A percentile compares a stretch with the other conserved stretches of the same genome.
phyloP scores from a whole-genome alignment of 257 asterid genomes.

The Coffea eugenioides region DNA sequence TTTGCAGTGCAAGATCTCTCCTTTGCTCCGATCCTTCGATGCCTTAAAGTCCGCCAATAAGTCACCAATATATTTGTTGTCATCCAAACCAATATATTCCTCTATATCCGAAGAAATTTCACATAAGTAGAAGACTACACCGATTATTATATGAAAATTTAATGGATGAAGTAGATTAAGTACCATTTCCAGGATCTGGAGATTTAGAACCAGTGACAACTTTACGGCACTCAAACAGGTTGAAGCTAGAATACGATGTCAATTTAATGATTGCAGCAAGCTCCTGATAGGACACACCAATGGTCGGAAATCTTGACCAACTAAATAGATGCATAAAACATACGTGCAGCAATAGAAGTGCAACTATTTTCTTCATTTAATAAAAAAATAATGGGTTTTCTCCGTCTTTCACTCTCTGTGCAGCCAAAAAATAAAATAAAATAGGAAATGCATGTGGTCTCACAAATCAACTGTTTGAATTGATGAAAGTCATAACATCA shows the following conservation, averaged over 20 bases:
- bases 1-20: constrained; percentile 90
- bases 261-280: constrained; percentile 92
- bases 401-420: neutral
- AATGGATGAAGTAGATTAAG: constrained; percentile 4
- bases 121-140: constrained; percentile 9
- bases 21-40: constrained; percentile 92
- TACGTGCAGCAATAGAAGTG: neutral
- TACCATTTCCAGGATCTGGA: constrained; percentile 91
- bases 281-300: constrained; percentile 54
- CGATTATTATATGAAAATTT: constrained; percentile 5
- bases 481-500: neutral
- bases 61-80: constrained; percentile 91
- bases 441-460: neutral
- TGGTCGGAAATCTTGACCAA: constrained; percentile 7
- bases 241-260: constrained; percentile 85
- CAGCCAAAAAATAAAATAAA: neutral
- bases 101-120: constrained; percentile 41
- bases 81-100: constrained; percentile 91
- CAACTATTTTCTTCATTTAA: neutral
- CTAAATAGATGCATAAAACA: neutral
- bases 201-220: constrained; percentile 86
- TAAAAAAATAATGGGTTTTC: neutral
- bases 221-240: constrained; percentile 91
- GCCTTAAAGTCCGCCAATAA: constrained; percentile 92
- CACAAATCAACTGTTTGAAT: neutral